Conservation (phyloP, 208 protist genomes). For the Wallacemonas rigidus region DNA sequence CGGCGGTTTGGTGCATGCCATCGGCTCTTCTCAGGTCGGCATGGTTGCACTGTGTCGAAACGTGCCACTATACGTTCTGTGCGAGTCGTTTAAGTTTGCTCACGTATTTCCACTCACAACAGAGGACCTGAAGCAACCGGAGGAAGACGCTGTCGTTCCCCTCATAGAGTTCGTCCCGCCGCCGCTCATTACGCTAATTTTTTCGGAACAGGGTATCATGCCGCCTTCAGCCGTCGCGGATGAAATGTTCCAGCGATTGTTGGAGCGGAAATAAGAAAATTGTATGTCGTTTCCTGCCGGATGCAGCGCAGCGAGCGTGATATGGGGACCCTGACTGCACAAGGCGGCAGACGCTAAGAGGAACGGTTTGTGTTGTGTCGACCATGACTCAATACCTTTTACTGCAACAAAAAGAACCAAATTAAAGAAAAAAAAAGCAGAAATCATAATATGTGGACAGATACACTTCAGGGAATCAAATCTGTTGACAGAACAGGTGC, state of each 20-base stretch:
- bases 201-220: conserved; percentile 99
- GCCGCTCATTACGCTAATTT: conserved; percentile 93
- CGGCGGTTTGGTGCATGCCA: conserved; percentile 98
- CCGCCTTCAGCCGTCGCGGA: conserved; percentile 98
- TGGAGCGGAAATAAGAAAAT: conserved; percentile 43
- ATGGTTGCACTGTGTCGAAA: conserved; percentile 95
- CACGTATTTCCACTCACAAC: conserved; percentile 97
- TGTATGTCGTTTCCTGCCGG: too few species aligned
- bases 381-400: not conserved
- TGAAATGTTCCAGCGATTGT: conserved; percentile 95
- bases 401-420: conserved; percentile 17
- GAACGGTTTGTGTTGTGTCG: too few species aligned
- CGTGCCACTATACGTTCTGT: conserved; percentile 98
- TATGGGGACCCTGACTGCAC: too few species aligned
- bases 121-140: conserved; percentile 85
- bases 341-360: too few species aligned
- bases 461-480: too few species aligned
- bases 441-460: not conserved
- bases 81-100: conserved; percentile 99
- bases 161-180: conserved; percentile 91
- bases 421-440: not conserved
- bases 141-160: conserved; percentile 57
- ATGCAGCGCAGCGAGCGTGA: too few species aligned
- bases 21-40: conserved; percentile 97
- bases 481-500: too few species aligned